Conservation (phyloP, 2,329 filamentous ascomycete species). For the Leptosphaerulina australis region DNA sequence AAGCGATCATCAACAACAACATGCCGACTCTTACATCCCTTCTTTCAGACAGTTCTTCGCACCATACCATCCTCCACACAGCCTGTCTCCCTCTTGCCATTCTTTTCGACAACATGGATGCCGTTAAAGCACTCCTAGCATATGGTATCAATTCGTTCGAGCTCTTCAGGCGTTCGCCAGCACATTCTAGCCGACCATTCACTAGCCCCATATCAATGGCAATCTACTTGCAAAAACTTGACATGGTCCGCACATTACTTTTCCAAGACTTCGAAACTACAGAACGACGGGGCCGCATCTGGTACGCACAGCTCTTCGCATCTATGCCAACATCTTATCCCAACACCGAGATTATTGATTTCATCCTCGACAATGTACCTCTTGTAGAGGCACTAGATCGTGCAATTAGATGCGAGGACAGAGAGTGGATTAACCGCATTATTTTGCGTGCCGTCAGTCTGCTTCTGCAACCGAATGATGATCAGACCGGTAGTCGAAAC, state of each 20-base stretch:
- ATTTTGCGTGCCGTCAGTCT: constrained; percentile 7
- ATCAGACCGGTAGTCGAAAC: background rate
- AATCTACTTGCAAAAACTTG: constrained; percentile 1
- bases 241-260: constrained; percentile 1
- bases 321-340: constrained; percentile 1
- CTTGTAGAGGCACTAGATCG: constrained; percentile 14
- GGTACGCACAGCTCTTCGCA: constrained; percentile 17
- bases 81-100: constrained; percentile 17
- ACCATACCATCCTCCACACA: constrained; percentile 10
- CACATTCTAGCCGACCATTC: constrained; percentile 14
- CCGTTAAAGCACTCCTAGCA: constrained; percentile 10
- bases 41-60: background rate
- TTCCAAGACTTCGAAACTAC: constrained; percentile 12
- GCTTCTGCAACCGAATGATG: background rate
- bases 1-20: constrained; percentile 12
- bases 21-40: constrained; percentile 7
- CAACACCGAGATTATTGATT: constrained; percentile 2
- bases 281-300: constrained; percentile 9
- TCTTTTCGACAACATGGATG: constrained; percentile 13
- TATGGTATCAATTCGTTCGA: constrained; percentile 13
- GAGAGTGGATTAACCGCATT: constrained; percentile 13
- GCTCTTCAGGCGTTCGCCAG: constrained; percentile 12
- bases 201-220: constrained; percentile 17
- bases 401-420: constrained; percentile 14
- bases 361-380: constrained; percentile 17